Evolutionary conservation across 2,329 filamentous ascomycete genomes (phyloP).

Genomic region (Venturiaceae sp.): DNA sequence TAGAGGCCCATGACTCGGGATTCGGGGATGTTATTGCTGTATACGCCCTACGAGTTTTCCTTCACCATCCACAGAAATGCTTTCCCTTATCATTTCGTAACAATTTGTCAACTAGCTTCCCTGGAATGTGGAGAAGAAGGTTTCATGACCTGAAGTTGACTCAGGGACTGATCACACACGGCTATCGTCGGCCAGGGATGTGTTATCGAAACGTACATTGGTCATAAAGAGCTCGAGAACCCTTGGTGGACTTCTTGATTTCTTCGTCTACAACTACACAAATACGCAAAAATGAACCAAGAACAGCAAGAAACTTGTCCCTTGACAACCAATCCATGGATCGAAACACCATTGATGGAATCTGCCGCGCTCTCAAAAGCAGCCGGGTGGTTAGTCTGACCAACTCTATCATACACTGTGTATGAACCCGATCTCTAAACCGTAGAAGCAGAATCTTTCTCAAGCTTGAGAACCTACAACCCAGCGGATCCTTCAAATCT

Average conservation of each 20-base stretch:
- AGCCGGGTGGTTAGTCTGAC: constrained; percentile 55
- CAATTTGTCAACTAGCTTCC: background rate
- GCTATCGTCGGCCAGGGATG: background rate
- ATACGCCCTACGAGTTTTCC: background rate
- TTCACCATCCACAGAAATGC: background rate
- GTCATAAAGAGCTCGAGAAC: background rate
- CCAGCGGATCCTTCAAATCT: constrained; percentile 76
- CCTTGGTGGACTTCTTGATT: background rate
- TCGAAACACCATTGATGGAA: constrained; percentile 60
- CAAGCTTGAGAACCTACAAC: constrained; percentile 79
- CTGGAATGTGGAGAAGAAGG: background rate
- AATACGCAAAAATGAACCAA: background rate
- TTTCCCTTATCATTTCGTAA: background rate
- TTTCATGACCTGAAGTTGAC: background rate
- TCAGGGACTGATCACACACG: background rate
- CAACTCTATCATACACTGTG: background rate
- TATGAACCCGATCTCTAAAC: constrained; percentile 26
- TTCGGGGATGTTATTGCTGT: background rate
- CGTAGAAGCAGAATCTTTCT: constrained; percentile 62
- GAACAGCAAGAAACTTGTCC: background rate
- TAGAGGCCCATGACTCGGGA: background rate
- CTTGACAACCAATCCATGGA: constrained; percentile 25
- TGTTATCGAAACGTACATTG: background rate
- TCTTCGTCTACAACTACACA: background rate
- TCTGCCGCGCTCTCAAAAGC: constrained; percentile 56